Evolutionary conservation across 2,329 filamentous ascomycete genomes (phyloP).

Genomic region (Trichoderma simmonsii): DNA sequence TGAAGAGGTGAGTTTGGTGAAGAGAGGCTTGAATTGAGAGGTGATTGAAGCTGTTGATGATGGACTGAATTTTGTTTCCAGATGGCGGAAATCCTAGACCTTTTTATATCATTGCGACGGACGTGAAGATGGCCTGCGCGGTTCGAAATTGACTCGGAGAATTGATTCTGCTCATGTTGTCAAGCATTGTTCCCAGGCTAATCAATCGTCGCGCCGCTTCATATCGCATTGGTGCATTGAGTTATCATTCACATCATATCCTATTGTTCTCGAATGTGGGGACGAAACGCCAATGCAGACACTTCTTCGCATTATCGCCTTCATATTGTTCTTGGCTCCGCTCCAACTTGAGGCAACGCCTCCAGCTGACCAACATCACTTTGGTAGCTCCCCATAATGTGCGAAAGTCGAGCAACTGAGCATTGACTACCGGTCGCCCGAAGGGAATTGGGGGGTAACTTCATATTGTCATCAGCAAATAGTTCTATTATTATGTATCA

Average conservation of each 20-base stretch:
- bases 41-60: not conserved
- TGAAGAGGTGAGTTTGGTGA: not conserved
- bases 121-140: too few relatives aligned
- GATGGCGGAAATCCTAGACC: not conserved
- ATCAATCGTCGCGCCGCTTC: not conserved
- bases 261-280: not conserved
- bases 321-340: slow-evolving; percentile 9
- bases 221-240: not conserved
- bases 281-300: not conserved
- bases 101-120: not conserved
- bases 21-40: not conserved
- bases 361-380: not conserved
- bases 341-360: not conserved
- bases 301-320: not conserved
- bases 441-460: not conserved
- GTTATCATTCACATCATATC: not conserved
- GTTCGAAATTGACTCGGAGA: not conserved
- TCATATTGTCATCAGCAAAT: not conserved
- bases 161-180: too few relatives aligned
- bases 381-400: not conserved
- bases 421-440: not conserved
- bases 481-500: not conserved
- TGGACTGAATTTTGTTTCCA: not conserved
- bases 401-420: not conserved
- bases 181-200: not conserved